These are phyloP conservation scores for Neonothopanus nambi DNA, from an alignment of 1,284 basidiomycete genomes.

Conservation along the genomic window DNA sequence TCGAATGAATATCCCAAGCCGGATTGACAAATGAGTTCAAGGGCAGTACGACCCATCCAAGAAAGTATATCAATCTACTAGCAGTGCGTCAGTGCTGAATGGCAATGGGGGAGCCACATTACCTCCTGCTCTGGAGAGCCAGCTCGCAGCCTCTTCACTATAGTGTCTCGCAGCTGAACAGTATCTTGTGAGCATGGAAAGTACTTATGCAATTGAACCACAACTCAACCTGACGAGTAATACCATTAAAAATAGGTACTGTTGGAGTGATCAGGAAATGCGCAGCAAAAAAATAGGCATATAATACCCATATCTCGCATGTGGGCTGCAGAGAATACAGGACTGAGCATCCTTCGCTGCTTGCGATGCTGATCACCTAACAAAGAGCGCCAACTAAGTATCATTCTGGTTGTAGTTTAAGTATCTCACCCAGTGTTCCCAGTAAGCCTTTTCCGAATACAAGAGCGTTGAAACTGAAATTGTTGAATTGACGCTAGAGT, in stretches of 20 bases:
- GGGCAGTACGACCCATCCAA: constrained; percentile 20
- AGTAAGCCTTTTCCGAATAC: constrained; percentile 5
- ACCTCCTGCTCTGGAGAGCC: too few species aligned
- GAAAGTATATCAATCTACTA: constrained; percentile 16
- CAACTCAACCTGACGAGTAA: constrained; percentile 6
- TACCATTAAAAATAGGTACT: constrained; percentile 7
- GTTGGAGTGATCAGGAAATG: not conserved
- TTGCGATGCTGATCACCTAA: constrained; percentile 34
- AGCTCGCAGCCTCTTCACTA: too few species aligned
- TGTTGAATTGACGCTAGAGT: too few species aligned
- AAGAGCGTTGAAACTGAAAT: not conserved
- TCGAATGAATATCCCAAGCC: constrained; percentile 21
- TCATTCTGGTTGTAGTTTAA: too few species aligned
- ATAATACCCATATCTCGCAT: constrained; percentile 29
- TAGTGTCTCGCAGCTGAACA: too few species aligned
- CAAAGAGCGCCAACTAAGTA: too few species aligned
- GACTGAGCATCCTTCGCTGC: constrained; percentile 38
- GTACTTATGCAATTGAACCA: too few species aligned
- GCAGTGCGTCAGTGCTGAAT: too few species aligned
- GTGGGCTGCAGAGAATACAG: constrained; percentile 37
- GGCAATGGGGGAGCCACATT: too few species aligned
- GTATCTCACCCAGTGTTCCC: constrained; percentile 1
- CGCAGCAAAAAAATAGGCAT: not conserved
- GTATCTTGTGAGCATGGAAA: too few species aligned
- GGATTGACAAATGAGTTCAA: constrained; percentile 22